phyloP scores from a whole-genome alignment of 345 rosid species.

The Eucalyptus tenuipes region DNA sequence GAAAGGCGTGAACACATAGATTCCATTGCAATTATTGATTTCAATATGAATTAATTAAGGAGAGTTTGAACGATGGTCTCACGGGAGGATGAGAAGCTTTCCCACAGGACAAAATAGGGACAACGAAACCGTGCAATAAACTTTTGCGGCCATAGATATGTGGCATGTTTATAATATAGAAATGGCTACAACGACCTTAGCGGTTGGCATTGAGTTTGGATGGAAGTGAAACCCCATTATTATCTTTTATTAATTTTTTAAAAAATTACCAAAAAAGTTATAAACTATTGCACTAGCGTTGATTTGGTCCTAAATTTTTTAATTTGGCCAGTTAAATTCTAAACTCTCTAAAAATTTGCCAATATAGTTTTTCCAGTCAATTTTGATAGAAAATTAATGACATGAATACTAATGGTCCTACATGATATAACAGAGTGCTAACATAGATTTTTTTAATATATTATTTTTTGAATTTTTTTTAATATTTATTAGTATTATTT shows the following conservation, averaged over 20 bases:
- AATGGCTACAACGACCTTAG: neutral
- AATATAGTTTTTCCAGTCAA: accelerated
- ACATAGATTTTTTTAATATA: accelerated
- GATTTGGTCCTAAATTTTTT: accelerated
- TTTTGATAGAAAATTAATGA: neutral
- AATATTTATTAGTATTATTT: no score
- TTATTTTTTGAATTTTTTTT: no score
- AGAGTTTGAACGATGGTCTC: neutral
- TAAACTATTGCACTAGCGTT: accelerated
- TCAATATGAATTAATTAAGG: neutral
- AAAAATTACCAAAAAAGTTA: accelerated
- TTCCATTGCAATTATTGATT: neutral
- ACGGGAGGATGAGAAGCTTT: neutral
- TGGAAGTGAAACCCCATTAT: neutral
- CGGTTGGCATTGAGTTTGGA: neutral
- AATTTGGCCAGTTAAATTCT: accelerated
- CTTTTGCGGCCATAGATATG: neutral
- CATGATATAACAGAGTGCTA: accelerated
- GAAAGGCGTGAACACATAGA: neutral
- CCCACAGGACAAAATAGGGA: neutral
- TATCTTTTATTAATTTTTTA: neutral
- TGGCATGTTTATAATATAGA: neutral
- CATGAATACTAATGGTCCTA: accelerated
- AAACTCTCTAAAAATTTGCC: accelerated
- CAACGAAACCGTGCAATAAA: neutral